Evolutionary conservation across 331 rosid genomes (phyloP).

Genomic region (Rosa hybrid): DNA sequence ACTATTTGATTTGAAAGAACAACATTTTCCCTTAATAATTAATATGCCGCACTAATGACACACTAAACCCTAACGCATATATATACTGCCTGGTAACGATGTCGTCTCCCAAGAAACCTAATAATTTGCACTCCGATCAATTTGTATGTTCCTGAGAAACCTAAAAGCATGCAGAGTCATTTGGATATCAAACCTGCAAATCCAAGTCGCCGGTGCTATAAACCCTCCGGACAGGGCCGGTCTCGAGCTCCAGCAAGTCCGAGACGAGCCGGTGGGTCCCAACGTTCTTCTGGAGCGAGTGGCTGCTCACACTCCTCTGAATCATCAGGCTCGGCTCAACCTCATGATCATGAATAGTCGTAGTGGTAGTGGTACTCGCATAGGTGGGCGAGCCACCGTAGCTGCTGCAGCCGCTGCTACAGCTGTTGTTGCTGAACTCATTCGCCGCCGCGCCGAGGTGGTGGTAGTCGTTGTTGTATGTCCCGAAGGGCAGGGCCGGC

Average conservation of each 20-base stretch:
- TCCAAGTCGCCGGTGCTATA: slow-evolving; percentile 67
- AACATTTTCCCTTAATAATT: too few relatives aligned
- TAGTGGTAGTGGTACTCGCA: slow-evolving; percentile 12
- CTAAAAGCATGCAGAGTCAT: neutral
- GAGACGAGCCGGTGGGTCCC: slow-evolving; percentile 46
- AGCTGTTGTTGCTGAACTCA: slow-evolving; percentile 41
- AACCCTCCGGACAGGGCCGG: slow-evolving; percentile 50
- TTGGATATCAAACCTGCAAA: slow-evolving; percentile 46
- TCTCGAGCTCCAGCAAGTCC: slow-evolving; percentile 38
- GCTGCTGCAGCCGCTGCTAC: slow-evolving; percentile 66
- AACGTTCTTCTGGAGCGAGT: slow-evolving; percentile 43
- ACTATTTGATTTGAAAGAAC: neutral
- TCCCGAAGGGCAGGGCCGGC: neutral
- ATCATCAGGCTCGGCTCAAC: slow-evolving; percentile 22
- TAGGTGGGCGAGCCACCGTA: slow-evolving; percentile 65
- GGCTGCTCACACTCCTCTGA: slow-evolving; percentile 62
- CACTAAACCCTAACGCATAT: neutral
- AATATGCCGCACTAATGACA: neutral
- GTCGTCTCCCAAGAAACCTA: neutral
- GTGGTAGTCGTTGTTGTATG: slow-evolving; percentile 4
- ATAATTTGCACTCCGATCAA: neutral
- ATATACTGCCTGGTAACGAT: neutral
- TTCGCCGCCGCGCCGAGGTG: slow-evolving; percentile 10
- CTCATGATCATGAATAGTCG: neutral
- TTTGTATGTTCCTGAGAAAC: neutral